These are phyloP conservation scores for Pleurotus eryngii DNA, from an alignment of 768 basidiomycete species.

Conservation along the genomic window DNA sequence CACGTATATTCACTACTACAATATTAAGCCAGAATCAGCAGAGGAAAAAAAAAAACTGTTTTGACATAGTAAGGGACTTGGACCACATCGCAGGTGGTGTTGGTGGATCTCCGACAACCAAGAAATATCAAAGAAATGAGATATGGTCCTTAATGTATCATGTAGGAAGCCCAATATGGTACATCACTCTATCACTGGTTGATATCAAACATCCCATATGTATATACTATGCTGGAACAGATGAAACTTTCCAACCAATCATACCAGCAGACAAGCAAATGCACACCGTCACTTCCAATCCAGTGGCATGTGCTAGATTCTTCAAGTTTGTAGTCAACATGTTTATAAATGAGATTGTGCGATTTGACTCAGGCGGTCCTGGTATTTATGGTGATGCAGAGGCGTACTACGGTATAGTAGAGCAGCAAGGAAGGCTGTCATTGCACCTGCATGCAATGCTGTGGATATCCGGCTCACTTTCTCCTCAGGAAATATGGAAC, in stretches of 20 bases:
- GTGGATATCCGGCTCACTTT: slow-evolving; percentile 25
- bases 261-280: slow-evolving; percentile 6
- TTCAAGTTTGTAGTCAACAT: slow-evolving; percentile 26
- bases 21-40: slow-evolving; percentile 11
- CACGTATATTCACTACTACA: too few relatives aligned
- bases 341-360: slow-evolving; percentile 28
- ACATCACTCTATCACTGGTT: background rate
- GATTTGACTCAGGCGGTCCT: slow-evolving; percentile 9
- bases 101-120: slow-evolving; percentile 18
- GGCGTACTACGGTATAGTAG: slow-evolving; percentile 36
- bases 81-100: slow-evolving; percentile 16
- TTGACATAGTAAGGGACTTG: slow-evolving; percentile 15
- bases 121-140: slow-evolving; percentile 13
- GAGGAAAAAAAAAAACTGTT: slow-evolving; percentile 19
- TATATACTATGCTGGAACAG: slow-evolving; percentile 27
- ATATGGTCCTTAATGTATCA: background rate
- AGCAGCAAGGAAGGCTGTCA: slow-evolving; percentile 33
- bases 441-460: slow-evolving; percentile 33
- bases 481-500: slow-evolving; percentile 28
- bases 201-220: slow-evolving; percentile 11
- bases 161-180: background rate
- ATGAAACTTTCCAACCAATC: slow-evolving; percentile 18
- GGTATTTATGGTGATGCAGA: slow-evolving; percentile 26
- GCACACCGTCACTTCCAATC: slow-evolving; percentile 16
- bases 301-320: slow-evolving; percentile 25